Percentiles rank a stretch among this genome's conserved stretches.
Conservation (phyloP, 306 rosid species). For the Pterocarpus santalinus region DNA sequence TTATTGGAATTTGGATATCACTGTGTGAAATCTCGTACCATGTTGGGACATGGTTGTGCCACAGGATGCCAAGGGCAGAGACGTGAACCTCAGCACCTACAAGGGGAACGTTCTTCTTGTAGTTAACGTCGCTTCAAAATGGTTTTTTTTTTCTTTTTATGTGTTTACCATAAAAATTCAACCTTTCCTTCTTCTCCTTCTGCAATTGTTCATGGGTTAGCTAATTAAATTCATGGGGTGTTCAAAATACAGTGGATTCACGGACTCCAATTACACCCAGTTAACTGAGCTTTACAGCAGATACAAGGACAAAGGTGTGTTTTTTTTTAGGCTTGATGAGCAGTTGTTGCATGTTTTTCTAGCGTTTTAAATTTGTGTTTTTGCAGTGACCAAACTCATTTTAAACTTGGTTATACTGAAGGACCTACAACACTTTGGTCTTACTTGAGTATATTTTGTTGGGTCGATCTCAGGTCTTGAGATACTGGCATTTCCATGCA, state of each 20-base stretch:
- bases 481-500: conserved; percentile 94
- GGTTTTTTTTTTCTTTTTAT: conserved; percentile 50
- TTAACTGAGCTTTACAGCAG: conserved; percentile 73
- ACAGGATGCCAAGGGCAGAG: conserved; percentile 78
- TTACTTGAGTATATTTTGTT: conserved; percentile 38
- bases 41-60: neutral
- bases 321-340: conserved; percentile 15
- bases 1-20: conserved; percentile 17
- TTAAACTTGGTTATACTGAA: conserved; percentile 21
- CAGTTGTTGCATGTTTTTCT: conserved; percentile 30
- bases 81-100: conserved; percentile 73
- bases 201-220: conserved; percentile 33
- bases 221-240: conserved; percentile 19
- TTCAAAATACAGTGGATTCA: conserved; percentile 67
- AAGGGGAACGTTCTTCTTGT: conserved; percentile 82
- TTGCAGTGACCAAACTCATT: conserved; percentile 11
- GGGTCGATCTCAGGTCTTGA: conserved; percentile 67
- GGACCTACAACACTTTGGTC: conserved; percentile 12
- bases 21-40: neutral
- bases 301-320: conserved; percentile 75
- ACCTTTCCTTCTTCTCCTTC: neutral
- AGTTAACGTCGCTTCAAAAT: conserved; percentile 95
- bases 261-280: conserved; percentile 81
- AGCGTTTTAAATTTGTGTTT: conserved; percentile 23
- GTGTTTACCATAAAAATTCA: conserved; percentile 4